Evolutionary conservation across 1,139 yeast species (phyloP).

Genomic region (Hemisphaericaspora xylofermentans): DNA sequence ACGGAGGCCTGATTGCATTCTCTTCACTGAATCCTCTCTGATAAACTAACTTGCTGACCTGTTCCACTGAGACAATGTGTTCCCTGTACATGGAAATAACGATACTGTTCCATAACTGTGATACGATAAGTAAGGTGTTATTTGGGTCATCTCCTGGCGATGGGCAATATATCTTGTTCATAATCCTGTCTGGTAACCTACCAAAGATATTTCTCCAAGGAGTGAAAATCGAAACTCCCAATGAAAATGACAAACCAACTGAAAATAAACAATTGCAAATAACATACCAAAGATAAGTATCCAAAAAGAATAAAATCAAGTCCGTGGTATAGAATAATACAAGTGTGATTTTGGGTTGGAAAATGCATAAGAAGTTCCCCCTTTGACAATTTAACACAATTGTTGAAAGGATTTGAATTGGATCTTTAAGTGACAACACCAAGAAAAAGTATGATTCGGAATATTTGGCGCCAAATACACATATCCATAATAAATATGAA

Average conservation of each 20-base stretch:
- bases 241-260: slow-evolving; percentile 94
- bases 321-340: slow-evolving; percentile 93
- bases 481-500: slow-evolving; percentile 87
- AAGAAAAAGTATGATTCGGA: slow-evolving; percentile 91
- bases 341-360: slow-evolving; percentile 83
- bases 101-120: slow-evolving; percentile 98
- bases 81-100: slow-evolving; percentile 98
- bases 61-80: slow-evolving; percentile 94
- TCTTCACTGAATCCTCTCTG: slow-evolving; percentile 97
- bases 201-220: slow-evolving; percentile 99
- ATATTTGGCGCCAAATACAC: slow-evolving; percentile 86
- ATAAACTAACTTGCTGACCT: slow-evolving; percentile 92
- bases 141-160: slow-evolving; percentile 99
- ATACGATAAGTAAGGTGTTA: slow-evolving; percentile 95
- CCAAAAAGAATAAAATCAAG: slow-evolving; percentile 92
- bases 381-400: slow-evolving; percentile 85
- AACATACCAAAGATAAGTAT: slow-evolving; percentile 98
- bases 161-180: slow-evolving; percentile 94
- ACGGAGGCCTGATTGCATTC: slow-evolving; percentile 97
- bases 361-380: slow-evolving; percentile 70
- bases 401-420: slow-evolving; percentile 66
- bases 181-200: slow-evolving; percentile 96
- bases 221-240: slow-evolving; percentile 96
- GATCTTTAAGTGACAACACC: slow-evolving; percentile 89
- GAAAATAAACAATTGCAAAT: slow-evolving; percentile 92